Evolutionary conservation across 169 alveolate genomes (phyloP).

Genomic region (Cytauxzoon felis): DNA sequence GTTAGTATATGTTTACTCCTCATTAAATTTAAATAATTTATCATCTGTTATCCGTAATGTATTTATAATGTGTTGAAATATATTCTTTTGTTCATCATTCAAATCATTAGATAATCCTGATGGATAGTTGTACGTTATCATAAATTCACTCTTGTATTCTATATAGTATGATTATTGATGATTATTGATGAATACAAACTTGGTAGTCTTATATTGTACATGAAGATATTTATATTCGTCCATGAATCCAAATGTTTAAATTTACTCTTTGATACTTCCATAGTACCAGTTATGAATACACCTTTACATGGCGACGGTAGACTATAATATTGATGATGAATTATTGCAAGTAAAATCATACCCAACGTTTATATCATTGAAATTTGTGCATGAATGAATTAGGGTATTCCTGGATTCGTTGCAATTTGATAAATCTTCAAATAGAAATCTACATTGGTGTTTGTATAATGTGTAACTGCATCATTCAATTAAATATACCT

Average conservation of each 20-base stretch:
- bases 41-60: conserved; percentile 19
- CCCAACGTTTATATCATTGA: conserved; percentile 11
- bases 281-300: conserved; percentile 35
- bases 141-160: conserved; percentile 33
- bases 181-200: not conserved
- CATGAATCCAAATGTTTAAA: not conserved
- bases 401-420: conserved; percentile 30
- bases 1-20: not conserved
- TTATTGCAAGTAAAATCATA: not conserved
- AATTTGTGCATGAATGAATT: not conserved
- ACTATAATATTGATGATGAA: not conserved
- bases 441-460: conserved; percentile 13
- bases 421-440: conserved; percentile 37
- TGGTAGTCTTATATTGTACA: conserved; percentile 42
- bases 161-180: not conserved
- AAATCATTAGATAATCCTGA: not conserved
- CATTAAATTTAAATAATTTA: conserved; percentile 10
- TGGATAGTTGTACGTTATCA: conserved; percentile 49
- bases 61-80: conserved; percentile 18
- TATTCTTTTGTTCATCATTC: not conserved
- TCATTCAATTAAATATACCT: conserved; percentile 8
- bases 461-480: not conserved
- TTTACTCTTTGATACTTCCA: conserved; percentile 34
- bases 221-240: conserved; percentile 1
- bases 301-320: not conserved